phyloP scores from a whole-genome alignment of 2,329 filamentous ascomycete genomes.

The Pyricularia sp. region DNA sequence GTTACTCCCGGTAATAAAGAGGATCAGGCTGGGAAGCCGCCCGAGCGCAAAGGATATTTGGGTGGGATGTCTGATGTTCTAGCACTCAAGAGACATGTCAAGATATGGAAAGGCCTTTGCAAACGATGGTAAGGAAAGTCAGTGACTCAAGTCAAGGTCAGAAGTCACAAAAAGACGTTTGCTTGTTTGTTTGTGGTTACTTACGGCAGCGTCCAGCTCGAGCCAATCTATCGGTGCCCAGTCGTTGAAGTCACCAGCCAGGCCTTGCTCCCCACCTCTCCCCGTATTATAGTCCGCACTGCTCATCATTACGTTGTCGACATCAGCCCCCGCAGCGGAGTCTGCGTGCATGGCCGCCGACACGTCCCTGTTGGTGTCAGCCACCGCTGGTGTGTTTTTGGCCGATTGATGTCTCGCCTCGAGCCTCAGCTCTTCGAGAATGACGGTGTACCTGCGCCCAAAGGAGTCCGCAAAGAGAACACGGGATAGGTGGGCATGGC shows the following conservation, averaged over 20 bases:
- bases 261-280: not conserved
- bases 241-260: not conserved
- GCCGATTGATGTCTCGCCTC: constrained; percentile 18
- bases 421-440: constrained; percentile 39
- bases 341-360: not conserved
- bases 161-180: too few relatives aligned
- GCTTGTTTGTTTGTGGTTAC: not conserved
- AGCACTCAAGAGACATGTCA: not conserved
- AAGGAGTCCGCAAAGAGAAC: constrained; percentile 29
- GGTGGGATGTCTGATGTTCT: too few relatives aligned
- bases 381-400: not conserved
- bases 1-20: too few relatives aligned
- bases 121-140: not conserved
- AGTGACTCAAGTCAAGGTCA: not conserved
- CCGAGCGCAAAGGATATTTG: too few relatives aligned
- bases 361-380: not conserved
- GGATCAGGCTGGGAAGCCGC: too few relatives aligned
- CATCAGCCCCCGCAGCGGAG: constrained; percentile 6
- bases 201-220: not conserved
- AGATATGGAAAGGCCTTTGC: not conserved
- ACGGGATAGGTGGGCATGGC: constrained; percentile 32
- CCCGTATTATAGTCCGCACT: not conserved
- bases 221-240: constrained; percentile 2
- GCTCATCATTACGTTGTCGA: not conserved
- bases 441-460: constrained; percentile 38